Base-by-base conservation (phyloP, 768 basidiomycete genomes). In the Filobasidium floriforme region DNA sequence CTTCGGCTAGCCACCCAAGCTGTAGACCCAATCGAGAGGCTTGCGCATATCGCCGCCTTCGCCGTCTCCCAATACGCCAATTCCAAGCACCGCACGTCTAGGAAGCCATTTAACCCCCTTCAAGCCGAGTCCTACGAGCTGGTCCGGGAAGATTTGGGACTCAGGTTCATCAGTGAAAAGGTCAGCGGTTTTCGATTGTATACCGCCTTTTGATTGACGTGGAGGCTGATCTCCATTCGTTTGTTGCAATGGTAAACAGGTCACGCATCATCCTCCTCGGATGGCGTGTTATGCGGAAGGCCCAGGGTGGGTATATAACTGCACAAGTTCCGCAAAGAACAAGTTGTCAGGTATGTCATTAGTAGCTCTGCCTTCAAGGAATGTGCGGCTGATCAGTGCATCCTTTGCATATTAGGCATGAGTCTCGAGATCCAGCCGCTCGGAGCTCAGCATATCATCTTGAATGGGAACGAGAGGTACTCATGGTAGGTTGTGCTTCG, bases 61-160 rank as follows among this genome's bases (percentile, higher is more conserved):
- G 90, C 89, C 0, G 85, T 92, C 24, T 92, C 90, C 4, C 81
- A 86, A 60, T 92, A 92, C 73, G 86, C 89, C 6, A 88, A 89
- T 73, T 89, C 90, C 3, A 84, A 84, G 59, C 83, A 88, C 79
- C 84, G 91, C 37, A 85, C 88, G 11, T 88, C 90, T 51, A 83
- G 90, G 66, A 93, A 93, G 78, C 89, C 88, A 68, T 93, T 92
- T 71, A 92, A 90, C 70, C 90, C 90, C 0, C 87, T 92, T 85
- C 83, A 91, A 59, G 88, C 85, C 2, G 90, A 93, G 78, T 92
- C 90, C 1, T 93, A 88, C 68, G 90, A 93, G 77, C 88, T 90
- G 69, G 72, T 81, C 54, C 85, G 89, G 51, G 86, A 89, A 85
- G 86, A 84, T 44, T 41, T 68, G 26, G 65, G 60, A 14, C 51